Conservation (phyloP, 1,139 yeast species). For the Saccharomycopsis hybrid region DNA sequence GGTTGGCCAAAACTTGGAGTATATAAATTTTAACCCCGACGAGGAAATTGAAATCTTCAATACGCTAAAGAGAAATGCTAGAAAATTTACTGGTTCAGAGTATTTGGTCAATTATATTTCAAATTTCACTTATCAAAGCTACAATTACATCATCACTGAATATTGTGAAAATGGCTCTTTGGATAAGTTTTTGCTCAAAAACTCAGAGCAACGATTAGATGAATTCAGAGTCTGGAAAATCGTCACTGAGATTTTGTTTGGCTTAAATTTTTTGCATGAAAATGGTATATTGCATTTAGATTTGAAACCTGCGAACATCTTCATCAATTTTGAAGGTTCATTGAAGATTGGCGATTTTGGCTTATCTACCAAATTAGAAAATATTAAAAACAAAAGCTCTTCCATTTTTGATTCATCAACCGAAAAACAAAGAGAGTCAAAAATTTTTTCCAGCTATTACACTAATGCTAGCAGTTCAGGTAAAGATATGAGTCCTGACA, state of each 20-base stretch:
- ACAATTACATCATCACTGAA: slow-evolving; percentile 82
- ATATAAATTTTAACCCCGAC: slow-evolving; percentile 16
- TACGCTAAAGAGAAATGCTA: slow-evolving; percentile 32
- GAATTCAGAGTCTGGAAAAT: slow-evolving; percentile 99
- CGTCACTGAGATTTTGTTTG: slow-evolving; percentile 70
- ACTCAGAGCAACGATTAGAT: slow-evolving; percentile 71
- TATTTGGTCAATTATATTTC: slow-evolving; percentile 18
- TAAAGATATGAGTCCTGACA: slow-evolving; percentile 26
- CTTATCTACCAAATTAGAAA: slow-evolving; percentile 35
- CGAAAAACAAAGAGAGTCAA: not conserved
- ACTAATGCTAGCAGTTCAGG: not conserved
- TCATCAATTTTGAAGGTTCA: slow-evolving; percentile 90
- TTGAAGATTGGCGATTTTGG: slow-evolving; percentile 83
- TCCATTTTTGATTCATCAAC: not conserved
- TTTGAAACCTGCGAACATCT: slow-evolving; percentile 89
- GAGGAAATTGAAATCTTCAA: slow-evolving; percentile 54
- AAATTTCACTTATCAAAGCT: slow-evolving; percentile 11
- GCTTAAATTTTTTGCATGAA: slow-evolving; percentile 74
- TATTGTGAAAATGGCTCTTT: slow-evolving; percentile 92
- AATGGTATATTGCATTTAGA: slow-evolving; percentile 77
- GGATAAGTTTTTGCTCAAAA: slow-evolving; percentile 71
- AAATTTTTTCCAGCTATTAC: slow-evolving; percentile 4
- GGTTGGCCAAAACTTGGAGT: slow-evolving; percentile 5
- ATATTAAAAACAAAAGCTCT: not conserved
- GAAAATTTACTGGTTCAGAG: slow-evolving; percentile 16